Percentiles rank a stretch among this genome's conserved stretches.
These are phyloP conservation scores for Orychophragmus violaceus DNA, from an alignment of 345 rosid genomes.

Conservation along the genomic window DNA sequence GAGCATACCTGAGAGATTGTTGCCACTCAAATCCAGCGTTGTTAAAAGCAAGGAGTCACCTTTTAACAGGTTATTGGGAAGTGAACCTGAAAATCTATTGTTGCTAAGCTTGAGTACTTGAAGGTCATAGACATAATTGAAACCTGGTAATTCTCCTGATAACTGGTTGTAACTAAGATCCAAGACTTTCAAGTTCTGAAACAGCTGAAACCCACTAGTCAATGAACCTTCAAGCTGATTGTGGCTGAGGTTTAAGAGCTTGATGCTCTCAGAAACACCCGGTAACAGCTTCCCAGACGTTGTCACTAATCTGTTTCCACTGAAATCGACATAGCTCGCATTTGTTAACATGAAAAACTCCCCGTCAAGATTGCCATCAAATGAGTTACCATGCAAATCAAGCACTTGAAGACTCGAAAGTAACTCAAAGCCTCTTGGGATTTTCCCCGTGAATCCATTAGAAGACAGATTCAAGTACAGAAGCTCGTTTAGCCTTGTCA, in stretches of 20 bases:
- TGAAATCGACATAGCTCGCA: slow-evolving; percentile 75
- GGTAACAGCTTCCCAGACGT: slow-evolving; percentile 65
- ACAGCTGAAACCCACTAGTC: slow-evolving; percentile 59
- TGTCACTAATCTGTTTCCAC: slow-evolving; percentile 58
- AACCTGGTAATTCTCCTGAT: slow-evolving; percentile 93
- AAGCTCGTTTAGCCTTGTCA: slow-evolving; percentile 57
- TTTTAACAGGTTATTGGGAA: slow-evolving; percentile 79
- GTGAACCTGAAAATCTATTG: slow-evolving; percentile 72
- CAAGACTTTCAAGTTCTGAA: slow-evolving; percentile 68
- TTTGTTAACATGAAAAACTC: slow-evolving; percentile 76
- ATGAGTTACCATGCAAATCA: slow-evolving; percentile 73
- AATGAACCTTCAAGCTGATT: slow-evolving; percentile 84
- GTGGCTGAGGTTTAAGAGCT: slow-evolving; percentile 71
- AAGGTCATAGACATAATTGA: slow-evolving; percentile 83
- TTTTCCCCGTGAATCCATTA: slow-evolving; percentile 52
- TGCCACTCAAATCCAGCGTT: slow-evolving; percentile 81
- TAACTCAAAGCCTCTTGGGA: slow-evolving; percentile 76
- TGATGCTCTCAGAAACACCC: slow-evolving; percentile 70
- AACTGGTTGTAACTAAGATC: slow-evolving; percentile 90
- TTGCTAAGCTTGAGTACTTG: slow-evolving; percentile 86
- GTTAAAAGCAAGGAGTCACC: slow-evolving; percentile 82
- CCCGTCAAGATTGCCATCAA: slow-evolving; percentile 71
- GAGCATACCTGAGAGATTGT: slow-evolving; percentile 81
- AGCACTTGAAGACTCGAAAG: slow-evolving; percentile 62
- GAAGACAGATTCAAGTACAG: slow-evolving; percentile 65